A percentile compares a stretch with the other conserved stretches of the same genome.
These are phyloP conservation scores for Colletotrichum musae DNA, from an alignment of 2,329 filamentous ascomycete genomes.

Conservation along the genomic window DNA sequence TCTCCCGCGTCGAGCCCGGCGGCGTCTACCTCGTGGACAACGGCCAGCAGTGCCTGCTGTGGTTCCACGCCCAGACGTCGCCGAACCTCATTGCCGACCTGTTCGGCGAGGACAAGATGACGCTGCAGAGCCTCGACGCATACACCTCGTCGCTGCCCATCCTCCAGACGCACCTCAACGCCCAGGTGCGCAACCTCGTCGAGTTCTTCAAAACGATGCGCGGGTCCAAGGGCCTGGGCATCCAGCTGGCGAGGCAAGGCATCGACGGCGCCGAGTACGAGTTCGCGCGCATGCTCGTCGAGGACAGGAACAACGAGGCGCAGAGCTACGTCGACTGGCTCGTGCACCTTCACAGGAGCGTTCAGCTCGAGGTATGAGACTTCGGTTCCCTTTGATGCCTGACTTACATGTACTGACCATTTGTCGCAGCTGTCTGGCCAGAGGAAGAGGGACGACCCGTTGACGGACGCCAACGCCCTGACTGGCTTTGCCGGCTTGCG, in stretches of 20 bases:
- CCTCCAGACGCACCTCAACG: slow-evolving; percentile 92
- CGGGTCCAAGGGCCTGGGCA: slow-evolving; percentile 87
- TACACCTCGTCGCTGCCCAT: slow-evolving; percentile 86
- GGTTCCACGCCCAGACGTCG: slow-evolving; percentile 93
- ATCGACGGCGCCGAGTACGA: slow-evolving; percentile 97
- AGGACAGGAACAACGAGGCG: slow-evolving; percentile 97
- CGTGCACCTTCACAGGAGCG: slow-evolving; percentile 92
- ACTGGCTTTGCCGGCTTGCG: slow-evolving; percentile 72
- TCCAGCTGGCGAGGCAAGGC: slow-evolving; percentile 93
- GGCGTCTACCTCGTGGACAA: slow-evolving; percentile 97
- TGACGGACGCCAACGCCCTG: slow-evolving; percentile 62
- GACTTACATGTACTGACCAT: slow-evolving; percentile 30
- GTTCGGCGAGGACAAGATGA: slow-evolving; percentile 82
- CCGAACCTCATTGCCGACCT: slow-evolving; percentile 92
- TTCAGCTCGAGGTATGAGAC: slow-evolving; percentile 84
- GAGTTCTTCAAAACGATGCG: slow-evolving; percentile 86
- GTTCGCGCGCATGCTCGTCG: slow-evolving; percentile 90
- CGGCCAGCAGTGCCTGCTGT: slow-evolving; percentile 90
- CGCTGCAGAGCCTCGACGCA: slow-evolving; percentile 83
- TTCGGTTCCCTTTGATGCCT: not conserved
- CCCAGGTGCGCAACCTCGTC: slow-evolving; percentile 93
- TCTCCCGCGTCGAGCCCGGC: slow-evolving; percentile 89
- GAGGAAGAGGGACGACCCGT: slow-evolving; percentile 76
- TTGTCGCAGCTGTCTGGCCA: slow-evolving; percentile 74
- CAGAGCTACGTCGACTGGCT: slow-evolving; percentile 99